Evolutionary conservation across 371 early-diverging fungal species (phyloP), one percentile per base, ranked within the genome.

Genomic region (Rhizopus sp.): DNA sequence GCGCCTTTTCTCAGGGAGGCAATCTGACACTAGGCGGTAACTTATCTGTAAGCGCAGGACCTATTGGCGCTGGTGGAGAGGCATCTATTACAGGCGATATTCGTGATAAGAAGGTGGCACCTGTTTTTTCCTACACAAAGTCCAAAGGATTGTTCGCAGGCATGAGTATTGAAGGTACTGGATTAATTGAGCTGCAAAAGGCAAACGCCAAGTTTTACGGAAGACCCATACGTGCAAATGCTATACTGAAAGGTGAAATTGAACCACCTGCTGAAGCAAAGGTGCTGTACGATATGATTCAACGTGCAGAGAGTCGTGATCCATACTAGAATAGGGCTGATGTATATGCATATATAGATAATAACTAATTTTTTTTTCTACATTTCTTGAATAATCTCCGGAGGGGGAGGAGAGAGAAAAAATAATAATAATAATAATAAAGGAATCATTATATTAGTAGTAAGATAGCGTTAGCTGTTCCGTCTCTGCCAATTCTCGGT

Each of bases 81-180:
- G 89, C 86, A 32, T 73, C 84, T 15, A 83, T 88, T 54, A 66
- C 88, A 2, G 77, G 77, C 40, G 77, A 84, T 44, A 73, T 78
- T 9, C 64, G 73, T 68, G 57, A 68, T 1, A 58, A 68, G 38
- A 80, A 80, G 58, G 63, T 73, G 0, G 69, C 81, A 0, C 71
- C 81, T 37, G 74, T 85, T 49, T 87, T 71, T 55, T 82, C 85
- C 17, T 86, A 87, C 61, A 82, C 76, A 23, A 90, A 90, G 63
- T 87, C 89, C 45, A 86, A 86, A 61, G 93, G 93, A 30, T 71
- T 92, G 15, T 93, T 90, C 79, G 91, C 88, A 10, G 86, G 86
- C 50, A 69, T 80, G 49, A 79, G 80, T 7, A 57, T 85, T 47
- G 83, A 85, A 53, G 85, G 85, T 16, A 82, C 85, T 1, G 78